Percentiles rank a stretch among this genome's conserved stretches.
Conservation (phyloP, 768 basidiomycete species). For the Coprinellus aureogranulatus region DNA sequence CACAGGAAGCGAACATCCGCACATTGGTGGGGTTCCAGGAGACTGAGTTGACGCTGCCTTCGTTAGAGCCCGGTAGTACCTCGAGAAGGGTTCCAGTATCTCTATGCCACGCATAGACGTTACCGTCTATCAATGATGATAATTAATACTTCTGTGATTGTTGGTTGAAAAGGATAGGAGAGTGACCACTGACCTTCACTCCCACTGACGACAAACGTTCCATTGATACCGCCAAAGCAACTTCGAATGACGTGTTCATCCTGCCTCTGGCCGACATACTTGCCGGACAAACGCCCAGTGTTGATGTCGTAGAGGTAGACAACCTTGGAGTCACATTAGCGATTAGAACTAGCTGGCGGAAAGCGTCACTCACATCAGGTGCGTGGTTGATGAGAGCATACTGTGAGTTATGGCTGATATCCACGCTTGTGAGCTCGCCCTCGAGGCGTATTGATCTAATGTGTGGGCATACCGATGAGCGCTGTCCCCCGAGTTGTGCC, state of each 20-base stretch:
- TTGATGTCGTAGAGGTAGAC: conserved; percentile 84
- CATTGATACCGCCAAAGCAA: conserved; percentile 89
- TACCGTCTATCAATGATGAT: conserved; percentile 59
- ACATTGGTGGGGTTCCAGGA: conserved; percentile 92
- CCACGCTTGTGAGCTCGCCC: conserved; percentile 86
- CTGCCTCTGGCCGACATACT: conserved; percentile 84
- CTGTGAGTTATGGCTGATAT: conserved; percentile 80
- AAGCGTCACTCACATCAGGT: conserved; percentile 64
- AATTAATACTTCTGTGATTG: conserved; percentile 1
- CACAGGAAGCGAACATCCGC: conserved; percentile 94
- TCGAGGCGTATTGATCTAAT: conserved; percentile 62
- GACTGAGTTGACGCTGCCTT: conserved; percentile 90
- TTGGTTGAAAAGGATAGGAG: neutral
- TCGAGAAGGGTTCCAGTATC: conserved; percentile 83
- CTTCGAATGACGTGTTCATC: conserved; percentile 83
- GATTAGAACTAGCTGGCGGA: conserved; percentile 10
- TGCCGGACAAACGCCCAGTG: conserved; percentile 66
- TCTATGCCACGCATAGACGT: conserved; percentile 94
- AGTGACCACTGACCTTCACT: conserved; percentile 74
- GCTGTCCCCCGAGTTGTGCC: no score
- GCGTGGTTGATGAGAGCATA: conserved; percentile 85
- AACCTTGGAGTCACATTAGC: conserved; percentile 53
- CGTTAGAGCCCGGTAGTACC: conserved; percentile 82
- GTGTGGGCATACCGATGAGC: no score
- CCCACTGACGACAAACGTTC: conserved; percentile 88